phyloP scores from a whole-genome alignment of 306 rosid species.

The Abrus precatorius region DNA sequence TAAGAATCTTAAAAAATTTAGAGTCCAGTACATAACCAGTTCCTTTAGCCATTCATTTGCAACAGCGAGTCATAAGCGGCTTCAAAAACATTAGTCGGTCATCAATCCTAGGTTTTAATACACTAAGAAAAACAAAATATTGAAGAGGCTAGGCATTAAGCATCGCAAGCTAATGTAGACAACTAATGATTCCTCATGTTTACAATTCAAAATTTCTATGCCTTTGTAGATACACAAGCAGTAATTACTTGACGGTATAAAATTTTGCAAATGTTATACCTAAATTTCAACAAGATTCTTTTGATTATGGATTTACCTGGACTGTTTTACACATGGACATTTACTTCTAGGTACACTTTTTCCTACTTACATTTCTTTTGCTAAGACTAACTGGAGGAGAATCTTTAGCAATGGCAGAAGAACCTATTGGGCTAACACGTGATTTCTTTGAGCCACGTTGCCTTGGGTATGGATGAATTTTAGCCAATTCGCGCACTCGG shows the following conservation, averaged over 20 bases:
- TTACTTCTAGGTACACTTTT: constrained; percentile 54
- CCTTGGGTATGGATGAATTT: constrained; percentile 89
- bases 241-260: constrained; percentile 36
- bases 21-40: not conserved
- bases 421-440: constrained; percentile 43
- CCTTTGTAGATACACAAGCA: constrained; percentile 51
- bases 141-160: constrained; percentile 21
- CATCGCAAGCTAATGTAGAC: constrained; percentile 22
- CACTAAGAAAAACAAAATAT: not conserved
- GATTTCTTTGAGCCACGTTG: constrained; percentile 65
- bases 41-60: constrained; percentile 11
- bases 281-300: constrained; percentile 56
- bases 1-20: not conserved
- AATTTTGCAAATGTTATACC: constrained; percentile 55
- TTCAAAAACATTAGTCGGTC: not conserved
- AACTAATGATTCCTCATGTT: constrained; percentile 42
- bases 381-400: constrained; percentile 52
- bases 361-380: constrained; percentile 63
- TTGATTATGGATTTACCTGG: constrained; percentile 51
- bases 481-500: constrained; percentile 86
- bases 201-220: constrained; percentile 51
- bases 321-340: constrained; percentile 45
- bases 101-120: not conserved
- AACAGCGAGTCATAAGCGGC: not conserved
- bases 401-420: constrained; percentile 52